Evolutionary conservation across 1,284 basidiomycete species (phyloP).

Genomic region (Lentinula novae-zelandiae): DNA sequence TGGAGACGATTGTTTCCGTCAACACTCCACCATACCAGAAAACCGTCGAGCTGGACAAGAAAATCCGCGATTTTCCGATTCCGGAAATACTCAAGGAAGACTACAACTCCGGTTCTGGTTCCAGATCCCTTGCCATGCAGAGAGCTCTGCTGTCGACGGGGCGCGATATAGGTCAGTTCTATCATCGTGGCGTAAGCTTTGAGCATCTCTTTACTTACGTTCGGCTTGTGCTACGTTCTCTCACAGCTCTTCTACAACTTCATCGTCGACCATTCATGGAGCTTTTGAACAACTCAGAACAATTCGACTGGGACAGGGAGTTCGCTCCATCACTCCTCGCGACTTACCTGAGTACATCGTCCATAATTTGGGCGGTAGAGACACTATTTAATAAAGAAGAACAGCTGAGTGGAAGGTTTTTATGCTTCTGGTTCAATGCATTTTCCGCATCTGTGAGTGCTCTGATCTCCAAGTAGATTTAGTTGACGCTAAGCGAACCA

Average conservation of each 20-base stretch:
- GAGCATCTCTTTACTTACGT: neutral
- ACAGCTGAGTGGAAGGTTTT: conserved; percentile 61
- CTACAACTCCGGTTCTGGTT: conserved; percentile 32
- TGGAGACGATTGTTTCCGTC: conserved; percentile 63
- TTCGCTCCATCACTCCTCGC: conserved; percentile 72
- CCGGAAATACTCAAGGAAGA: conserved; percentile 50
- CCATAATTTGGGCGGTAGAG: conserved; percentile 58
- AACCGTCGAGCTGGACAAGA: conserved; percentile 56
- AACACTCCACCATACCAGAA: conserved; percentile 52
- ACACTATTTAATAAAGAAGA: conserved; percentile 59
- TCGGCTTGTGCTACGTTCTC: neutral
- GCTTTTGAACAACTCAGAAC: conserved; percentile 55
- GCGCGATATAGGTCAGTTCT: conserved; percentile 58
- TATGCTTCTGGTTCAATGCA: conserved; percentile 76
- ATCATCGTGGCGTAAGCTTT: neutral
- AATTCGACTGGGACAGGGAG: conserved; percentile 61
- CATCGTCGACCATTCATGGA: conserved; percentile 74
- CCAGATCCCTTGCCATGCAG: conserved; percentile 61
- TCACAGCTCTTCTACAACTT: conserved; percentile 62
- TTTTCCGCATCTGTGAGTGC: conserved; percentile 72
- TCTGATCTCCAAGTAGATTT: conserved; percentile 37
- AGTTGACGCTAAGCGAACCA: conserved; percentile 38
- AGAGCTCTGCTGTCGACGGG: conserved; percentile 62
- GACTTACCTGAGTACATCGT: conserved; percentile 62
- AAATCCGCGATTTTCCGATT: conserved; percentile 55